These are phyloP conservation scores for Russula lepida DNA, from an alignment of 768 basidiomycete species.

Conservation along the genomic window DNA sequence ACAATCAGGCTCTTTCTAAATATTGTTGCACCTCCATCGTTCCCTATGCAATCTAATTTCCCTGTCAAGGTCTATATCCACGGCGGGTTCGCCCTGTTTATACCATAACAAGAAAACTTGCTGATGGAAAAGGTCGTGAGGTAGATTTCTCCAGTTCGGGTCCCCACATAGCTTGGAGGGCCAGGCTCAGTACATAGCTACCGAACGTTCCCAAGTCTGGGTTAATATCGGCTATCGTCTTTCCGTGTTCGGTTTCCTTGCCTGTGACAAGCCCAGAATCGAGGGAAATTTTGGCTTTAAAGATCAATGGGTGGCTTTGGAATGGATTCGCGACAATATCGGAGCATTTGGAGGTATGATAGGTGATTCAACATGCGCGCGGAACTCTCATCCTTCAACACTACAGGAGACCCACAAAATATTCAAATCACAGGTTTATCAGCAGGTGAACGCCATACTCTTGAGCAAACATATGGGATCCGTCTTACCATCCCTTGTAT, in stretches of 20 bases:
- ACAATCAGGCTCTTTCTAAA: conserved; percentile 51
- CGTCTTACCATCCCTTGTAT: background rate
- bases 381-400: background rate
- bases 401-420: conserved; percentile 48
- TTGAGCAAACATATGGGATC: background rate
- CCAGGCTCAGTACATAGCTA: conserved; percentile 61
- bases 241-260: conserved; percentile 70
- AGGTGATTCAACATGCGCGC: background rate
- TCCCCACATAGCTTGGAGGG: conserved; percentile 54
- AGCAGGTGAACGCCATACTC: conserved; percentile 38
- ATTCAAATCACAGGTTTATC: conserved; percentile 64
- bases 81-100: conserved; percentile 44
- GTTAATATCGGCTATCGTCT: conserved; percentile 73
- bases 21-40: conserved; percentile 51
- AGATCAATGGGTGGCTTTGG: conserved; percentile 72
- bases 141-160: conserved; percentile 70
- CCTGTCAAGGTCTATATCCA: conserved; percentile 73
- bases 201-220: conserved; percentile 59
- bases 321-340: conserved; percentile 66
- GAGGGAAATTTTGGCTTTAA: conserved; percentile 79
- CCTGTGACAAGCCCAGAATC: conserved; percentile 50
- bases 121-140: background rate
- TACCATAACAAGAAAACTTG: background rate
- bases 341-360: conserved; percentile 53
- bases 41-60: conserved; percentile 36